Percentiles rank a stretch among this genome's conserved stretches.
phyloP scores from a whole-genome alignment of 768 basidiomycete genomes.

The Termitomyces sp. region DNA sequence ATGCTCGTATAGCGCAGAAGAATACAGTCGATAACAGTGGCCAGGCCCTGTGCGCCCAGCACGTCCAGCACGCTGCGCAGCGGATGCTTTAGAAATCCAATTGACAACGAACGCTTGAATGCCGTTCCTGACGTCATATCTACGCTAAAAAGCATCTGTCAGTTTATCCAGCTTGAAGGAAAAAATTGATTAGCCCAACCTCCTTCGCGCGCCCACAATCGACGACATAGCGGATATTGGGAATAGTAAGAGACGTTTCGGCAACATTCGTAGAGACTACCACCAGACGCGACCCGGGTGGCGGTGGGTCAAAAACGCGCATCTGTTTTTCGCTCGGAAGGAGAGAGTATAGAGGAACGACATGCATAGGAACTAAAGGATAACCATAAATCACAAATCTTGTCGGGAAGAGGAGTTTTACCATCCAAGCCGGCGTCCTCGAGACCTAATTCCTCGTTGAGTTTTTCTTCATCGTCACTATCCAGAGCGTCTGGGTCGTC shows the following conservation, averaged over 20 bases:
- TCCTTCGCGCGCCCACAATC: conserved; percentile 96
- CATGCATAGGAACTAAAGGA: conserved; percentile 78
- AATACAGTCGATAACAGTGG: conserved; percentile 96
- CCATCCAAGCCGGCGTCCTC: conserved; percentile 65
- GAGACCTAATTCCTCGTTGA: conserved; percentile 52
- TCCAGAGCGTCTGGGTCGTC: conserved; percentile 75
- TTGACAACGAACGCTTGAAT: conserved; percentile 90
- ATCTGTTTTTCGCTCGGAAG: conserved; percentile 93
- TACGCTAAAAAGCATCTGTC: conserved; percentile 44
- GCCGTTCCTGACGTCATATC: conserved; percentile 73
- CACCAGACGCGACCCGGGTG: conserved; percentile 75
- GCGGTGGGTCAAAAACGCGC: conserved; percentile 84
- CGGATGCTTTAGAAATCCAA: conserved; percentile 95
- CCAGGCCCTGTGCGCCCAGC: conserved; percentile 98
- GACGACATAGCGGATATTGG: conserved; percentile 96
- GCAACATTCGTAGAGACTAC: conserved; percentile 96
- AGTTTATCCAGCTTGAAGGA: not conserved
- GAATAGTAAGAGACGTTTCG: conserved; percentile 95
- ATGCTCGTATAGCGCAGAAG: conserved; percentile 90
- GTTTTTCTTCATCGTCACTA: conserved; percentile 59
- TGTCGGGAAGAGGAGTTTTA: conserved; percentile 22
- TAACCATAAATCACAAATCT: not conserved
- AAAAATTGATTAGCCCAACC: conserved; percentile 30
- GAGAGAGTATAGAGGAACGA: conserved; percentile 91
- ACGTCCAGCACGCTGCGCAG: conserved; percentile 90